Conservation (phyloP, 2,329 filamentous ascomycete genomes). For the Ophiostoma ulmi region DNA sequence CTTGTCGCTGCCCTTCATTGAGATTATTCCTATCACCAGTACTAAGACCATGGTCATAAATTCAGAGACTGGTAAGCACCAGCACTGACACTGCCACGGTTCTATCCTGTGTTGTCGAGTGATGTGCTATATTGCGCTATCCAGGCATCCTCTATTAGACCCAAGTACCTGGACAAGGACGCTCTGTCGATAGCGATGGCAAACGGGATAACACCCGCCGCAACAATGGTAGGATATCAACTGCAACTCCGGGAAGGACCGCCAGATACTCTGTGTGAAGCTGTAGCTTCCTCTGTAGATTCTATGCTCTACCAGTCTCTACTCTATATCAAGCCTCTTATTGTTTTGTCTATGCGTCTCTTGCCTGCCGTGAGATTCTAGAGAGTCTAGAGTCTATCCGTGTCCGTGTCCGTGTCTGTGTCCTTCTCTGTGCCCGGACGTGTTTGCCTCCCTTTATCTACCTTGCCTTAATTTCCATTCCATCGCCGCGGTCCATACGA, state of each 20-base stretch:
- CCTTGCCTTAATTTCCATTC: conserved; percentile 9
- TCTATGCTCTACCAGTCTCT: not conserved
- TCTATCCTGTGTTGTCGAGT: not conserved
- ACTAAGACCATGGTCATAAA: not conserved
- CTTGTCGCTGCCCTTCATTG: not conserved
- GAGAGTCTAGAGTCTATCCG: not conserved
- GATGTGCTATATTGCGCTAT: not conserved
- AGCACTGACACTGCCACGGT: not conserved
- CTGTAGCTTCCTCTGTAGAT: not conserved
- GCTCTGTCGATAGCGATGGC: not conserved
- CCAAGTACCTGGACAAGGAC: conserved; percentile 2
- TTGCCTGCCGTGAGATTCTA: not conserved
- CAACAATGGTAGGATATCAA: not conserved
- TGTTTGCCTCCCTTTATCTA: not conserved
- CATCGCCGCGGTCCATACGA: conserved; percentile 7
- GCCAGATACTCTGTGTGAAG: not conserved
- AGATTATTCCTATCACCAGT: not conserved
- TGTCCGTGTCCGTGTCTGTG: not conserved
- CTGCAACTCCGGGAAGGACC: conserved; percentile 1
- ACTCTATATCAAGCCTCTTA: not conserved
- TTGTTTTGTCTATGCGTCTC: not conserved
- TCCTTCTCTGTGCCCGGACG: not conserved
- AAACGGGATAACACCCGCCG: conserved; percentile 1
- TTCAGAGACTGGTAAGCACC: not conserved
- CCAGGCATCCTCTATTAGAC: not conserved